Percentiles rank a stretch among this genome's conserved stretches.
Evolutionary conservation across 1,139 yeast genomes (phyloP).

Genomic region (Pichia sp.): DNA sequence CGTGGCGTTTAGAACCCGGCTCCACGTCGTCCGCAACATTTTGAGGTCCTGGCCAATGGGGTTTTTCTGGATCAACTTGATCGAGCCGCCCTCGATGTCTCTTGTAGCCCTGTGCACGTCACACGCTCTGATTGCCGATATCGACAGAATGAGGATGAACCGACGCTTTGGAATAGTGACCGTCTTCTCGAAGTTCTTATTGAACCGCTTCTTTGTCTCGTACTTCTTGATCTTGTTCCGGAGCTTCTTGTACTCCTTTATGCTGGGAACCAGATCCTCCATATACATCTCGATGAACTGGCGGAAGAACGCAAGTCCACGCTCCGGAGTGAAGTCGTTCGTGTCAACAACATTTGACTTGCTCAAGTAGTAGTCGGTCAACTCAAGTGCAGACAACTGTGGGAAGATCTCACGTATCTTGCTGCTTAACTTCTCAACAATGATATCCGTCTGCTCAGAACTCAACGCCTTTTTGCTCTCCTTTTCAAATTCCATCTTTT

Average conservation of each 20-base stretch:
- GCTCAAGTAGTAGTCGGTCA: conserved; percentile 53
- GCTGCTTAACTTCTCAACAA: conserved; percentile 56
- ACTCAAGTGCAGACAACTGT: conserved; percentile 59
- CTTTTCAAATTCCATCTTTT: conserved; percentile 56
- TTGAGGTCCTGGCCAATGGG: conserved; percentile 55
- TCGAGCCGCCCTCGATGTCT: conserved; percentile 50
- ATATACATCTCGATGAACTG: conserved; percentile 37
- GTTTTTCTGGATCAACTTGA: conserved; percentile 66
- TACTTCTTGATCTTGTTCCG: conserved; percentile 29
- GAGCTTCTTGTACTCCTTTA: conserved; percentile 32
- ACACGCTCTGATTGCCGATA: conserved; percentile 72
- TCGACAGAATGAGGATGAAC: conserved; percentile 54
- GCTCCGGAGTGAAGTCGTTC: conserved; percentile 41
- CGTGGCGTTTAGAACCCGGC: conserved; percentile 58
- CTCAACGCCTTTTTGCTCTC: conserved; percentile 50
- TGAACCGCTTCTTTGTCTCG: conserved; percentile 31
- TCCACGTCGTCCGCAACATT: conserved; percentile 44
- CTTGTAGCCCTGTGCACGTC: conserved; percentile 63
- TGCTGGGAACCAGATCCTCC: conserved; percentile 23
- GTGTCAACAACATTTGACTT: conserved; percentile 49
- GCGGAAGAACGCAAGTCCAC: conserved; percentile 46
- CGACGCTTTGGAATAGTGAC: conserved; percentile 34
- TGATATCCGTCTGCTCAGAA: conserved; percentile 47
- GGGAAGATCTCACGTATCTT: conserved; percentile 48
- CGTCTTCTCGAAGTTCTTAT: conserved; percentile 19